Base-by-base conservation (phyloP, 768 basidiomycete genomes). In the Gautieria morchelliformis region DNA sequence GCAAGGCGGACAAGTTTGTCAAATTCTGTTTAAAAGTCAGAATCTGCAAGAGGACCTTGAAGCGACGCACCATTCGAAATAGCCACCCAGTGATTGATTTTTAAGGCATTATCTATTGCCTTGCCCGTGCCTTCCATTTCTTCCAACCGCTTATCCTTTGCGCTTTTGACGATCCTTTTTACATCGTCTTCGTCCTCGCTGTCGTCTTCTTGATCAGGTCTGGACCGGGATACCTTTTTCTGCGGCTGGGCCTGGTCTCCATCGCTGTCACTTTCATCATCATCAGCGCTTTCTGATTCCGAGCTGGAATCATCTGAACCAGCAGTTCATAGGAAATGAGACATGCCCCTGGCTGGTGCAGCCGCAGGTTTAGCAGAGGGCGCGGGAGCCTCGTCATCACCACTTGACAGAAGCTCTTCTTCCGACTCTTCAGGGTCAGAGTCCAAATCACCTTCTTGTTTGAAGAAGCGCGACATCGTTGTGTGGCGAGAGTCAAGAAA, bases 11-110 rank as follows among this genome's bases (percentile, higher is more conserved):
- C 73, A 50, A 99, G 79, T 70, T 98, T 98, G 74, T 99, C 96
- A 70, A 94, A 96, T 71, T 98, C 96, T 96, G 68, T 9, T 20
- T 46, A 3, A 42, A 41, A 47, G 32, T 41, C n/a, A 24, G 35
- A 50, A 53, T 51, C 61, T 51, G 65, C 46, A 48, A 52, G 42
- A 24, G 52, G 49, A 30, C 53, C 30, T 42, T 9, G 53, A 45
- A 19, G 32, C 12, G 48, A 69, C 82, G 56, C 64, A 93, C 94
- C 94, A 59, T 80, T 85, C 20, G 88, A 91, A 64, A 93, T 94
- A 30, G 82, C 83, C 24, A 86, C 84, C 96, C 96, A 99, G 72
- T 99, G 93, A 65, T 94, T 95, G 63, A 95, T 94, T 77, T 90
- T 95, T 61, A 89, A 76, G 19, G 87, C 93, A 67, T 99, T 98